Conservation (phyloP, 2,329 filamentous ascomycete species). For the Fusarium pilosicola region DNA sequence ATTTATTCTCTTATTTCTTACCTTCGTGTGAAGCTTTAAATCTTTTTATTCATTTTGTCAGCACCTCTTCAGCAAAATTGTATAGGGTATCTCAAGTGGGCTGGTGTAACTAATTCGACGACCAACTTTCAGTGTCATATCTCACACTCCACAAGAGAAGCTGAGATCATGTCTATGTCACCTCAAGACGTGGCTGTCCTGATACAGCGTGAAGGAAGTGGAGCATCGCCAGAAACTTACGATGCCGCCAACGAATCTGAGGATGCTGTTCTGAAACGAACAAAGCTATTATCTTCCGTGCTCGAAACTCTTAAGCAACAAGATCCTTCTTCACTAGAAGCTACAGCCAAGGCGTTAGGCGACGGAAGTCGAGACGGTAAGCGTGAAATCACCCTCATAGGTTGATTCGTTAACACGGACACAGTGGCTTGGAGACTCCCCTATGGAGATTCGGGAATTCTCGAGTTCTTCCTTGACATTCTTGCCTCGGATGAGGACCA, state of each 20-base stretch:
- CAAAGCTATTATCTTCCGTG: conserved; percentile 50
- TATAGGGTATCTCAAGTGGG: neutral
- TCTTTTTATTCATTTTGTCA: neutral
- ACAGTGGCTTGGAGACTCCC: conserved; percentile 66
- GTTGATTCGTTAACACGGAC: neutral
- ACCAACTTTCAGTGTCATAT: neutral
- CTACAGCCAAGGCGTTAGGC: conserved; percentile 62
- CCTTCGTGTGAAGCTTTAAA: neutral
- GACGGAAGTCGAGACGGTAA: conserved; percentile 66
- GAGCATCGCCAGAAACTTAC: conserved; percentile 38
- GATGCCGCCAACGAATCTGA: conserved; percentile 43
- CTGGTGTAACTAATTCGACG: neutral
- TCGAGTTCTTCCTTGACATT: conserved; percentile 65
- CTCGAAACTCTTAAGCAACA: conserved; percentile 52
- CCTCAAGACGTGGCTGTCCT: conserved; percentile 52
- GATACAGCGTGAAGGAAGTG: conserved; percentile 48
- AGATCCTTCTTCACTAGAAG: conserved; percentile 52
- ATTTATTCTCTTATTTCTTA: neutral
- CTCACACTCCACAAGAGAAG: neutral
- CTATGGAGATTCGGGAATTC: conserved; percentile 66
- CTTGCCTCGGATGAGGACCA: conserved; percentile 52
- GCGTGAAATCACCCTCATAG: conserved; percentile 42
- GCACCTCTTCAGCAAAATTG: neutral
- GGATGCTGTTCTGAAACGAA: conserved; percentile 40
- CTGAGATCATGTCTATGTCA: conserved; percentile 42